Base-by-base conservation (phyloP, 192 early-diverging fungal species). In the Podila verticillata region DNA sequence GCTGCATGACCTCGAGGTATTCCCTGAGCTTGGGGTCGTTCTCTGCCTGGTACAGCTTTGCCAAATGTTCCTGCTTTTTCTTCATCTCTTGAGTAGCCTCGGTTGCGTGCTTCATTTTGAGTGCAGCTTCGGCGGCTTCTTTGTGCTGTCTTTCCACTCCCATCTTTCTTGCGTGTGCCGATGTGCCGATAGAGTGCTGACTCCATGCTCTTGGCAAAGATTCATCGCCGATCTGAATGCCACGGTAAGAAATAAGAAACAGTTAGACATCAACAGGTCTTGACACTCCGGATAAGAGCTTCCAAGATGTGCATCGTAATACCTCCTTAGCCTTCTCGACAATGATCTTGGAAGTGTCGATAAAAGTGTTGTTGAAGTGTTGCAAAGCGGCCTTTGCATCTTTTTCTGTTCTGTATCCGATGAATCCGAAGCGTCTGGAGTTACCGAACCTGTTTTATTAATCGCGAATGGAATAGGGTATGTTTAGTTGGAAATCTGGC, bases 321-420 rank as follows among this genome's bases (percentile, higher is more conserved):
- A 94, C 92, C 24, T 95, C 89, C 68, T 94, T 94, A 19, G 98
- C 96, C 34, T 91, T 86, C 77, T 96, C 93, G 10, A 99, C 96
- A 13, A 84, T 82, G 30, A 99, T 94, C 65, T 89, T 88, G 3
- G 95, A 95, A 2, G 96, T 99, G 75, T 97, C 94, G 54, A 99
- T 92, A 72, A 91, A 99, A 24, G 96, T 93, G 65, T 90, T 87
- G 86, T 99, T 92, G 81, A 97, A 99, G 84, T 97, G 93, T 36
- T 84, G 82, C 31, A 94, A 81, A 0, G 96, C 96, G 5, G 84
- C 87, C 58, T 92, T 83, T 7, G 97, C 98, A 22, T 96, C 96
- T 68, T 94, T 90, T 47, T 95, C 95, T 6, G 93, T 92, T 61
- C 89, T 89, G 84, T 91, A 99, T 32, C 98, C 98, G 71, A 98